Base-by-base conservation (phyloP, 352 stramenopile species). In the Thalassiosira ordinaria region DNA sequence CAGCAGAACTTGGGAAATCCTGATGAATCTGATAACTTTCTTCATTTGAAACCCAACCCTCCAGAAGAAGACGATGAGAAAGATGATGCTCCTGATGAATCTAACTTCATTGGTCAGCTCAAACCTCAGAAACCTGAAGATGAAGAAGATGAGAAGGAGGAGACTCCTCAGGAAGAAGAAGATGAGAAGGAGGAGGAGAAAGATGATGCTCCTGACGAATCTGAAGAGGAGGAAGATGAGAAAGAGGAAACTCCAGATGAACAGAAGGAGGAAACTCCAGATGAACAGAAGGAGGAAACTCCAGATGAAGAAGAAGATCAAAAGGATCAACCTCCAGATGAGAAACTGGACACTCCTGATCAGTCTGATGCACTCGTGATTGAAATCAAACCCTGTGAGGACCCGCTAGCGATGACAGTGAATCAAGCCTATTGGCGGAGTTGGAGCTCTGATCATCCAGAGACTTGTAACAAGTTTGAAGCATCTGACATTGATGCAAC, bases 341-440 rank as follows among this genome's bases (percentile, higher is more conserved):
- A 68, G 59, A 52, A 41, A 24, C 39, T 13, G 35, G 24, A 7
- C n/a, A n/a, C n/a, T n/a, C 27, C 41, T 31, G 65, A 82, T 27
- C 47, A 83, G 41, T 73, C 67, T 8, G 62, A 35, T 37, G 78
- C 69, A 2, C 66, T 85, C 46, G 31, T 74, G 6, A 85, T 85
- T 74, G 64, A 85, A 31, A 51, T 85, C 29, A 85, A 77, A 61
- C 78, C 63, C 62, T 85, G 78, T 47, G 70, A 85, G 29, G 78
- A 85, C 31, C 78, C 78, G 31, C 65, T 85, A 59, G 70, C 78
- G 31, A 85, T 85, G 78, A 86, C 79, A 35, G 79, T 86, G 0
- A 86, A 86, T 72, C 68, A 80, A 78, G 79, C 61, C 47, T 86
- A 86, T 51, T 86, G 74, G 68, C 68, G 74, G 16, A 86, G 79